phyloP scores from a whole-genome alignment of 2,329 filamentous ascomycete genomes.

The Fusarium avenaceum region DNA sequence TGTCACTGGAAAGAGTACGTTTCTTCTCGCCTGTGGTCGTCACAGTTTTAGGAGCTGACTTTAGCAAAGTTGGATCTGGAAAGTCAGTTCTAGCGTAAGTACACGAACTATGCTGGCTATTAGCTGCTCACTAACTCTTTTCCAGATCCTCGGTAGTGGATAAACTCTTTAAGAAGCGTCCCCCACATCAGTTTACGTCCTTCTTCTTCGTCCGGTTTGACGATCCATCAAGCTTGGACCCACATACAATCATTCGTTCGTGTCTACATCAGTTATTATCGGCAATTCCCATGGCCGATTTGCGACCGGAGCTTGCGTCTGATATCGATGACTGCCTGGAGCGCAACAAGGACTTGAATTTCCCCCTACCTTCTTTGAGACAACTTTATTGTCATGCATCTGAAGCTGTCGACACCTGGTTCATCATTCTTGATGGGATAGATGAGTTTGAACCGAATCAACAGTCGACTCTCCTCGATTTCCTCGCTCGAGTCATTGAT shows the following conservation, averaged over 20 bases:
- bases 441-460: neutral
- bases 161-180: neutral
- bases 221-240: accelerated
- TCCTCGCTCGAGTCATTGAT: neutral
- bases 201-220: neutral
- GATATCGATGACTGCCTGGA: too few species aligned
- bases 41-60: accelerated
- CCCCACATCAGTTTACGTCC: neutral
- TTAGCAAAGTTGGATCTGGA: constrained; percentile 31
- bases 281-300: neutral
- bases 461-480: neutral
- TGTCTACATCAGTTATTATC: neutral
- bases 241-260: accelerated
- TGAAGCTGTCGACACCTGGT: accelerated
- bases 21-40: neutral
- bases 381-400: neutral
- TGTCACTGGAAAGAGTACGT: constrained; percentile 31
- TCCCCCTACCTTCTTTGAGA: too few species aligned
- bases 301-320: too few species aligned
- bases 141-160: neutral
- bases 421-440: neutral
- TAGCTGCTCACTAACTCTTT: too few species aligned
- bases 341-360: too few species aligned
- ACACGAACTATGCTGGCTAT: too few species aligned
- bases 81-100: constrained; percentile 33